Percentiles rank a stretch among this genome's conserved stretches.
These are phyloP conservation scores for Xylariaceae sp. DNA, from an alignment of 2,329 filamentous ascomycete genomes.

Conservation along the genomic window DNA sequence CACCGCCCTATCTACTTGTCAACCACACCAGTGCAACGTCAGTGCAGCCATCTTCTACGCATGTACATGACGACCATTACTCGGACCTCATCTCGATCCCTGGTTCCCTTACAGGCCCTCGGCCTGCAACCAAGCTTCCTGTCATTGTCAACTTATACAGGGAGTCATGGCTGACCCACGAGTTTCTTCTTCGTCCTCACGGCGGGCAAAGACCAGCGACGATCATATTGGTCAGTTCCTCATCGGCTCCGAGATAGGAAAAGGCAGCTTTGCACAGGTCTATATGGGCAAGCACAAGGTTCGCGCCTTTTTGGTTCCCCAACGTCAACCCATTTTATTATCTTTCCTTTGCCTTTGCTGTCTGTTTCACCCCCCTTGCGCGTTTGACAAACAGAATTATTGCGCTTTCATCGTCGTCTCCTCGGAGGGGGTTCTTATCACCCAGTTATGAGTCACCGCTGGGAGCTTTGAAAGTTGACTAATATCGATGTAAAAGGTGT, in stretches of 20 bases:
- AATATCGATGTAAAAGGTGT: conserved; percentile 61
- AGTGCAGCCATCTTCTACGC: conserved; percentile 28
- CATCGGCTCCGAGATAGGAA: conserved; percentile 88
- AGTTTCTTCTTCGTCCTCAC: conserved; percentile 39
- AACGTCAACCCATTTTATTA: conserved; percentile 8
- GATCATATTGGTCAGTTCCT: conserved; percentile 74
- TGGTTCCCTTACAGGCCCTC: conserved; percentile 41
- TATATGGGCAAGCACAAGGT: conserved; percentile 88
- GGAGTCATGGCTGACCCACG: conserved; percentile 43
- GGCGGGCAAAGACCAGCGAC: conserved; percentile 46
- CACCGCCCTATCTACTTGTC: conserved; percentile 18
- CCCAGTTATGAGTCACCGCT: neutral
- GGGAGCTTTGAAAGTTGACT: conserved; percentile 21
- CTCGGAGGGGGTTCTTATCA: neutral
- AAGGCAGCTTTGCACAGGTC: conserved; percentile 96
- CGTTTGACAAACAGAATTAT: conserved; percentile 3
- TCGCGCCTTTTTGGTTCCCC: conserved; percentile 43
- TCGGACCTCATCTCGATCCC: conserved; percentile 34
- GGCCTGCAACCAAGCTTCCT: conserved; percentile 42
- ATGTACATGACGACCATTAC: conserved; percentile 41
- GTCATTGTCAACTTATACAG: conserved; percentile 42
- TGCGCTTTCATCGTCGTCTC: conserved; percentile 1
- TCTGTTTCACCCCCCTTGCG: conserved; percentile 17
- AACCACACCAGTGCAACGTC: conserved; percentile 26
- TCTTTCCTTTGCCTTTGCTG: conserved; percentile 10